A percentile compares a stretch with the other conserved stretches of the same genome.
Evolutionary conservation across 108 stramenopile genomes (phyloP).

Genomic region (Cyclostephanos invisitatus): DNA sequence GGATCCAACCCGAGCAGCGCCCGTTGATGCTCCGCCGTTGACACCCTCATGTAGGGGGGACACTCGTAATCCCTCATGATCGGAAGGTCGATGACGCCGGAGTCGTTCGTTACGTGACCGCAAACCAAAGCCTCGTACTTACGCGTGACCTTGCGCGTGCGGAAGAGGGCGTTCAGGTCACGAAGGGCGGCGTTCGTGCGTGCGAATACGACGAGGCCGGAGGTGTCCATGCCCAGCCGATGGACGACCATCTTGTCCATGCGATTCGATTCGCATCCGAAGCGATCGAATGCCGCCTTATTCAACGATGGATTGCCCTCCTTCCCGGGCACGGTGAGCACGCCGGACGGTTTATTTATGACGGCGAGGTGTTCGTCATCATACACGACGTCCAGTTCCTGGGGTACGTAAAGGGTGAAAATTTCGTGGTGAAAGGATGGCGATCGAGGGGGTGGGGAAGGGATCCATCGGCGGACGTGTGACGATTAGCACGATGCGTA

Average conservation of each 20-base stretch:
- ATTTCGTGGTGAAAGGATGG: background rate
- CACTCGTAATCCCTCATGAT: slow-evolving; percentile 81
- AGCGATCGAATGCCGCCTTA: slow-evolving; percentile 64
- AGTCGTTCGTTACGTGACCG: slow-evolving; percentile 68
- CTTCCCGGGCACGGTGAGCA: slow-evolving; percentile 74
- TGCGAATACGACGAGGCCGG: slow-evolving; percentile 80
- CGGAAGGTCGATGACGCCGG: slow-evolving; percentile 70
- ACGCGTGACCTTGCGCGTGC: slow-evolving; percentile 69
- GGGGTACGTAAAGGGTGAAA: slow-evolving; percentile 1
- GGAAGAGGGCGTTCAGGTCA: slow-evolving; percentile 68
- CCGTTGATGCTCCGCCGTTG: slow-evolving; percentile 74
- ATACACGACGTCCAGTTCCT: slow-evolving; percentile 77
- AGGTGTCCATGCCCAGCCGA: slow-evolving; percentile 84
- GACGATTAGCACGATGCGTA: too few species aligned
- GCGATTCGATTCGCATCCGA: slow-evolving; percentile 55
- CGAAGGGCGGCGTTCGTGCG: slow-evolving; percentile 67
- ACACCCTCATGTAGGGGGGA: slow-evolving; percentile 82
- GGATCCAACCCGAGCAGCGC: slow-evolving; percentile 63
- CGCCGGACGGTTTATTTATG: slow-evolving; percentile 80
- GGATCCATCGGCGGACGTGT: too few species aligned
- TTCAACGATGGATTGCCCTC: slow-evolving; percentile 64
- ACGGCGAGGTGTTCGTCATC: slow-evolving; percentile 86
- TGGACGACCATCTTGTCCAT: slow-evolving; percentile 88
- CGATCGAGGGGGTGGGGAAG: background rate
- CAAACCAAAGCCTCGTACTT: slow-evolving; percentile 82